Conservation (phyloP, 140 eudicot genomes). For the Senecio squalidus region DNA sequence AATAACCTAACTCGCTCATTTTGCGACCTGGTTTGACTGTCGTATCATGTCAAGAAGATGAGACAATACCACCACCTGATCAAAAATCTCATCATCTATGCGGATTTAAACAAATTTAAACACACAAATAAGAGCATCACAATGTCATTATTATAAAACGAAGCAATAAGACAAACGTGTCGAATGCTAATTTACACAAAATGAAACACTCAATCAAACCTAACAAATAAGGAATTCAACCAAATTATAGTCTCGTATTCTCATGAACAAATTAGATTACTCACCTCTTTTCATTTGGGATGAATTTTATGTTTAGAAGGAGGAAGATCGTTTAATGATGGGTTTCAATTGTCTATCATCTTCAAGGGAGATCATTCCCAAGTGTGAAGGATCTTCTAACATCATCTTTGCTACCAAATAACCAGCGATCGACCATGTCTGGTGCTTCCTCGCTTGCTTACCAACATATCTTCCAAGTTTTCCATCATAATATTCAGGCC, state of each 20-base stretch:
- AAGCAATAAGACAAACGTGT: conserved; percentile 15
- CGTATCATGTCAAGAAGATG: too few relatives aligned
- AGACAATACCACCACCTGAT: background rate
- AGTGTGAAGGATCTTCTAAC: conserved; percentile 77
- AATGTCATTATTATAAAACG: conserved; percentile 12
- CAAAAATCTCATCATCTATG: conserved; percentile 8
- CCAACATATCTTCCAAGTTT: conserved; percentile 69
- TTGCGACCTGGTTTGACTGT: too few relatives aligned
- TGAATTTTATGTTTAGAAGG: conserved; percentile 31
- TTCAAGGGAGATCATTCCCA: conserved; percentile 68
- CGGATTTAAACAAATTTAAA: background rate
- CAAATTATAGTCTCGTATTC: conserved; percentile 11
- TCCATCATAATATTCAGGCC: conserved; percentile 87
- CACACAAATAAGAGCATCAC: conserved; percentile 21
- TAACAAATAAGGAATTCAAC: conserved; percentile 12
- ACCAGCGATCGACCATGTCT: conserved; percentile 87
- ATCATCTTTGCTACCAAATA: conserved; percentile 76
- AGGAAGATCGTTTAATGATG: conserved; percentile 56
- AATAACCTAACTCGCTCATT: too few relatives aligned
- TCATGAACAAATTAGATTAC: conserved; percentile 14
- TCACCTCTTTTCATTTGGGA: background rate
- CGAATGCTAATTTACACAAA: conserved; percentile 37
- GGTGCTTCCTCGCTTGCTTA: conserved; percentile 75
- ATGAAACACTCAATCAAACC: conserved; percentile 19
- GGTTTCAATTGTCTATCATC: conserved; percentile 73